Percentiles rank a stretch among this genome's conserved stretches.
Evolutionary conservation across 176 grass and related monocot genomes (phyloP).

Genomic region (Eleusine indica): DNA sequence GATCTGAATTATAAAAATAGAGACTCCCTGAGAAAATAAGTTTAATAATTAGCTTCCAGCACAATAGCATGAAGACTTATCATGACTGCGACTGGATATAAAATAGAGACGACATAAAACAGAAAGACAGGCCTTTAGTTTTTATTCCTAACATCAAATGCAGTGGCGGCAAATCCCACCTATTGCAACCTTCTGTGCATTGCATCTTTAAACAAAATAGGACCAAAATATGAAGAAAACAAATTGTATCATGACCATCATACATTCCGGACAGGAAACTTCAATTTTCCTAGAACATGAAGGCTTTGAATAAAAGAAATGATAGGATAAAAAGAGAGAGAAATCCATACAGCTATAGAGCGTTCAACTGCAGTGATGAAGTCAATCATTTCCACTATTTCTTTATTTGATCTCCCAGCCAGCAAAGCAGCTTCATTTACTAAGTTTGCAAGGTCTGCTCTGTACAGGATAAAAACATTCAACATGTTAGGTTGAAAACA

Average conservation of each 20-base stretch:
- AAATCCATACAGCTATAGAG: conserved; percentile 95
- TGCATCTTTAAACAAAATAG: conserved; percentile 29
- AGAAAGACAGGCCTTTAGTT: background rate
- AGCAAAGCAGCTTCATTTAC: conserved; percentile 99
- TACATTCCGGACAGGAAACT: conserved; percentile 1
- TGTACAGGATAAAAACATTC: conserved; percentile 53
- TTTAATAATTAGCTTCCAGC: conserved; percentile 36
- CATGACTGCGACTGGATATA: background rate
- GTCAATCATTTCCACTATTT: conserved; percentile 95
- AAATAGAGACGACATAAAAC: conserved; percentile 8
- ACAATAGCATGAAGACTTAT: background rate
- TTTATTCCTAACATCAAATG: conserved; percentile 11
- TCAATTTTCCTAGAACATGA: background rate
- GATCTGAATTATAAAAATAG: conserved; percentile 13
- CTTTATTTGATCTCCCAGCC: conserved; percentile 86
- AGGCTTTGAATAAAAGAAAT: conserved; percentile 20
- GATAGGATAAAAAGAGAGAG: background rate
- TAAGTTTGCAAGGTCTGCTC: conserved; percentile 98
- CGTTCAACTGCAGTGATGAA: conserved; percentile 96
- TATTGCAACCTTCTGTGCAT: conserved; percentile 24
- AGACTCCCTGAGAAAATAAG: conserved; percentile 54
- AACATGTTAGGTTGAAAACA: conserved; percentile 37
- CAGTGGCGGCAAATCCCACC: background rate
- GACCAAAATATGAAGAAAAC: conserved; percentile 30
- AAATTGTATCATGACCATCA: conserved; percentile 3